Conservation (phyloP, 768 basidiomycete genomes). For the Lactarius akahatsu region DNA sequence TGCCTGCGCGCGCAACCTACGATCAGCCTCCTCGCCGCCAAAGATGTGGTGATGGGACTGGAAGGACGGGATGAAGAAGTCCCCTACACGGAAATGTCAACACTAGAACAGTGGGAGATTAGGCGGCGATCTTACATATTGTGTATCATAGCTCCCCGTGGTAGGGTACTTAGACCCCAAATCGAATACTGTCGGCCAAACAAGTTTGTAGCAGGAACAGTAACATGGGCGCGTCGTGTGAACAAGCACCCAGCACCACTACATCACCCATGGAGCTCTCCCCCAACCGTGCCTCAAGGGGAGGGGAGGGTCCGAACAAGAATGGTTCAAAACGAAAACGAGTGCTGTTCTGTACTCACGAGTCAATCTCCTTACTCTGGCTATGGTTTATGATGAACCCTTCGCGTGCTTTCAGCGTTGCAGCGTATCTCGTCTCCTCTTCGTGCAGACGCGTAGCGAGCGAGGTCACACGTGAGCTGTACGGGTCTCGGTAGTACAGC, state of each 20-base stretch:
- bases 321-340: neutral
- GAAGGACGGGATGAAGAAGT: slow-evolving; percentile 52
- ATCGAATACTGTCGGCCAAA: neutral
- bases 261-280: too few species aligned
- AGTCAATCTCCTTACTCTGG: slow-evolving; percentile 5
- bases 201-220: neutral
- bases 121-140: neutral
- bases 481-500: neutral
- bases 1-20: slow-evolving; percentile 33
- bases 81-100: slow-evolving; percentile 35
- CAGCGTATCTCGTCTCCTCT: slow-evolving; percentile 9
- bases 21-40: neutral
- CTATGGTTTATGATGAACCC: slow-evolving; percentile 9
- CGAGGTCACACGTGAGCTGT: neutral
- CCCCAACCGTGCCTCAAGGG: neutral
- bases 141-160: slow-evolving; percentile 6
- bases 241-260: neutral
- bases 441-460: neutral
- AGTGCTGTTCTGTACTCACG: slow-evolving; percentile 11
- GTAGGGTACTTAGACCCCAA: slow-evolving; percentile 8
- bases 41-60: slow-evolving; percentile 46
- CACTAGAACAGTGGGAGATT: too few species aligned
- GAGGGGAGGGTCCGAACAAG: neutral
- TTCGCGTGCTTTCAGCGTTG: neutral
- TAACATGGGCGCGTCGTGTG: neutral